Conservation (phyloP, 2,329 filamentous ascomycete genomes). For the Pseudopyrenochaeta lycopersici region DNA sequence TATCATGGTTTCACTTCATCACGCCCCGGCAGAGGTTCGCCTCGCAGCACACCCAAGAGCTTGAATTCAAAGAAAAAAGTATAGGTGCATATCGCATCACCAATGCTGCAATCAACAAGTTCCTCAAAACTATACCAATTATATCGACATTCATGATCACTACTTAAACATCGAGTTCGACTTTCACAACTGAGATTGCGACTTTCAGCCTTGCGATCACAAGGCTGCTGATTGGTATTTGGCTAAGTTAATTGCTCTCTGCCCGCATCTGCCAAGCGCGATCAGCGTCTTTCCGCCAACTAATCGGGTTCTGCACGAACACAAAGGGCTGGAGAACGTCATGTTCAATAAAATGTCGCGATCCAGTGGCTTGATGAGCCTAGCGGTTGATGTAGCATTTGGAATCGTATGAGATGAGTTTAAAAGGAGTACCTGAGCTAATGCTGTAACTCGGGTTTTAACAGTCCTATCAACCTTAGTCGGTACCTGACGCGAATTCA, state of each 20-base stretch:
- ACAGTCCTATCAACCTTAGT: neutral
- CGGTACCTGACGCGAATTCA: neutral
- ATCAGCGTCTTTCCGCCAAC: neutral
- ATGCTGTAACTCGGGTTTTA: neutral
- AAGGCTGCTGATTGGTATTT: neutral
- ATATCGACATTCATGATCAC: too few relatives aligned
- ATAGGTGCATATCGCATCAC: too few relatives aligned
- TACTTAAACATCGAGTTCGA: too few relatives aligned
- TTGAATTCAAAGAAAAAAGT: too few relatives aligned
- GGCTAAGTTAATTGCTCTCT: neutral
- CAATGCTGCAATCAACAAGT: too few relatives aligned
- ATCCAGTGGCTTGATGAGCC: neutral
- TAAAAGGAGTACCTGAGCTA: neutral
- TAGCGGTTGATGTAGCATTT: neutral
- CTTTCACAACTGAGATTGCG: neutral
- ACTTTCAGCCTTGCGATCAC: neutral
- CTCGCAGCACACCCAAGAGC: too few relatives aligned
- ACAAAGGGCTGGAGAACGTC: neutral
- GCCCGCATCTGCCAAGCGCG: neutral
- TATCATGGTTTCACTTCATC: too few relatives aligned
- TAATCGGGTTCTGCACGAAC: neutral
- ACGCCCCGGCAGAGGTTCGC: too few relatives aligned
- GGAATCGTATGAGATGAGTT: neutral
- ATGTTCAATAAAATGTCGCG: neutral
- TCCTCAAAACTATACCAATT: too few relatives aligned